Conservation (phyloP, 768 basidiomycete species). For the Psilocybe cubensis region DNA sequence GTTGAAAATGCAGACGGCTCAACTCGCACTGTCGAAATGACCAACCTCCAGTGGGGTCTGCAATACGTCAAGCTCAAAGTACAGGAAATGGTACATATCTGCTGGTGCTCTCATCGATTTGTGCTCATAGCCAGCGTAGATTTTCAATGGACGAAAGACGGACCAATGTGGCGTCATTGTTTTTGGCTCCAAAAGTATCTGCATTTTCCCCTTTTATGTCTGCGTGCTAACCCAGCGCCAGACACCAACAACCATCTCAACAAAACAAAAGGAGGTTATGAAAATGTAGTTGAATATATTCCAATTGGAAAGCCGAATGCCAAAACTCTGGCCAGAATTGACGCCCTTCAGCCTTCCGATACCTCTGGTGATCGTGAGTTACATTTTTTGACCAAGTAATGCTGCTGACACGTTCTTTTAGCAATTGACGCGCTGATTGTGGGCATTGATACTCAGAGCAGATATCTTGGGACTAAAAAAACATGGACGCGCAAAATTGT, state of each 20-base stretch:
- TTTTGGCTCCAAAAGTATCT: constrained; percentile 80
- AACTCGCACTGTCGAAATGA: constrained; percentile 56
- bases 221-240: constrained; percentile 25
- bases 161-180: constrained; percentile 91
- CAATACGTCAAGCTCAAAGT: constrained; percentile 91
- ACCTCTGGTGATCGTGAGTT: constrained; percentile 68
- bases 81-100: constrained; percentile 76
- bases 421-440: constrained; percentile 91
- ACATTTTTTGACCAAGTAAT: background rate
- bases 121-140: constrained; percentile 47
- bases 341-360: constrained; percentile 58
- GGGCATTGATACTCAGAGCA: constrained; percentile 76
- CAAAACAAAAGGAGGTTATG: constrained; percentile 67
- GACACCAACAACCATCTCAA: constrained; percentile 72
- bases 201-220: background rate
- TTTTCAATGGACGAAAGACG: constrained; percentile 90
- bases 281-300: constrained; percentile 73
- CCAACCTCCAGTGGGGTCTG: constrained; percentile 80
- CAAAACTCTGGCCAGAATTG: constrained; percentile 66
- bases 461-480: constrained; percentile 68
- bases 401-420: constrained; percentile 25
- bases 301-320: constrained; percentile 69
- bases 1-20: constrained; percentile 59
- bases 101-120: no score
- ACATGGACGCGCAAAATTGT: constrained; percentile 87